Evolutionary conservation across 2,329 filamentous ascomycete species (phyloP), one percentile per base, ranked within the genome.

Genomic region (Leptographium wingfieldii): DNA sequence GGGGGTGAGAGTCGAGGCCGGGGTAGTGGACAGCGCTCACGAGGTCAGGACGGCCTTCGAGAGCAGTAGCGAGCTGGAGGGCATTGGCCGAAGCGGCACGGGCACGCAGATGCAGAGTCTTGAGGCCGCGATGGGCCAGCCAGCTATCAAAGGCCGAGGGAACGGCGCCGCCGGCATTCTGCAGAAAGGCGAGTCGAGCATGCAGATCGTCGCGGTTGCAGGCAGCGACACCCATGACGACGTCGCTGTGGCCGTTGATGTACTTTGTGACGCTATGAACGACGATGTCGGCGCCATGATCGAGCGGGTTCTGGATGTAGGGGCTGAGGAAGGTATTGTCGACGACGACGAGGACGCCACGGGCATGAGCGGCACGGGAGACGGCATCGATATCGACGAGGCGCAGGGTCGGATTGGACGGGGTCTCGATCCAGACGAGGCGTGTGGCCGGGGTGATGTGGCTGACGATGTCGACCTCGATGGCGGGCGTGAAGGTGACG

Each of bases 201-300:
- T 85, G 85, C 66, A 99, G 80, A 22, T 84, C 81, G 60, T 90
- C 84, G 35, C 87, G 88, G 80, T 96, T 97, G 82, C 95, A 95
- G 57, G 94, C 94, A 55, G 91, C 92, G 35, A 94, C 88, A 65
- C 94, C 94, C 94, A 99, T 99, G 68, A 97, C 86, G 10, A 99
- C 94, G 72, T 99, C 94, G 71, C 85, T 82, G 77, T 99, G 94
- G 57, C 94, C 94, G 73, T 97, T 97, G 77, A 99, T 97, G 77
- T 97, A 99, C 77, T 99, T 99, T 53, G 94, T 99, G 60, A 99
- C 94, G 59, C 86, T 92, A 80, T 97, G 92, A 52, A 97, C 88
- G 66, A 97, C 92, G 65, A 97, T 92, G 73, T 99, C 94, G 66
- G 94, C 94, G 67, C 94, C 94, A 71, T 92, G 90, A 70, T 95